phyloP scores from a whole-genome alignment of 805 yeast genomes.

The Wickerhamiella allomyrinae region DNA sequence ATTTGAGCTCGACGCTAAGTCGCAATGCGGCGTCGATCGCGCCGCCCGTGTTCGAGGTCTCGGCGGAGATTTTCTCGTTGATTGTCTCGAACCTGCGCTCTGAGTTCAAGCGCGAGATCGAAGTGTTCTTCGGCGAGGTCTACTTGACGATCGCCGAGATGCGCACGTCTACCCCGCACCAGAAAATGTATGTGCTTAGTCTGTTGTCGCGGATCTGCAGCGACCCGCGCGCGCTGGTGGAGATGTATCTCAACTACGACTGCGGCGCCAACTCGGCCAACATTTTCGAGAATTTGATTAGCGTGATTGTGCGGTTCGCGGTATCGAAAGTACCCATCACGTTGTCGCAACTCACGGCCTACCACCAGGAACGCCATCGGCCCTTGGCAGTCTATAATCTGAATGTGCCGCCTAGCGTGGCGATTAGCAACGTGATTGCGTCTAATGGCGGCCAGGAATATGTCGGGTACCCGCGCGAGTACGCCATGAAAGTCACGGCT shows the following conservation, averaged over 20 bases:
- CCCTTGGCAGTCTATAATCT: conserved; percentile 64
- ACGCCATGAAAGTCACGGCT: conserved; percentile 69
- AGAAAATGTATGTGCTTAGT: conserved; percentile 71
- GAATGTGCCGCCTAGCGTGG: conserved; percentile 58
- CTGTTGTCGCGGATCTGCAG: conserved; percentile 70
- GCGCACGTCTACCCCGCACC: conserved; percentile 83
- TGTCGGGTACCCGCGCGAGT: conserved; percentile 46
- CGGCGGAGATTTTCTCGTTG: conserved; percentile 88
- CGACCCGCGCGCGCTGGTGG: conserved; percentile 84
- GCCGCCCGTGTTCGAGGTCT: conserved; percentile 82
- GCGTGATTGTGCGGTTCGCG: conserved; percentile 60
- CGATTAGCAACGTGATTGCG: conserved; percentile 49
- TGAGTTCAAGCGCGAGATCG: conserved; percentile 84
- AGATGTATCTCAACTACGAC: conserved; percentile 87
- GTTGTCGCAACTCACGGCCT: conserved; percentile 46
- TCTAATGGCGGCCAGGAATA: conserved; percentile 13
- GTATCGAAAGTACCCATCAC: conserved; percentile 60
- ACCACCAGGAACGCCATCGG: conserved; percentile 36
- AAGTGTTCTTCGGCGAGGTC: conserved; percentile 83
- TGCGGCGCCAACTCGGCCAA: conserved; percentile 69
- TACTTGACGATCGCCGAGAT: conserved; percentile 89
- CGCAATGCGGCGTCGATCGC: conserved; percentile 86
- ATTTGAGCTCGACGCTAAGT: conserved; percentile 65
- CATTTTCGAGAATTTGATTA: conserved; percentile 69
- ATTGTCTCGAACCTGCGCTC: conserved; percentile 68